Conservation (phyloP, 371 early-diverging fungal species). For the Mortierella sp. region DNA sequence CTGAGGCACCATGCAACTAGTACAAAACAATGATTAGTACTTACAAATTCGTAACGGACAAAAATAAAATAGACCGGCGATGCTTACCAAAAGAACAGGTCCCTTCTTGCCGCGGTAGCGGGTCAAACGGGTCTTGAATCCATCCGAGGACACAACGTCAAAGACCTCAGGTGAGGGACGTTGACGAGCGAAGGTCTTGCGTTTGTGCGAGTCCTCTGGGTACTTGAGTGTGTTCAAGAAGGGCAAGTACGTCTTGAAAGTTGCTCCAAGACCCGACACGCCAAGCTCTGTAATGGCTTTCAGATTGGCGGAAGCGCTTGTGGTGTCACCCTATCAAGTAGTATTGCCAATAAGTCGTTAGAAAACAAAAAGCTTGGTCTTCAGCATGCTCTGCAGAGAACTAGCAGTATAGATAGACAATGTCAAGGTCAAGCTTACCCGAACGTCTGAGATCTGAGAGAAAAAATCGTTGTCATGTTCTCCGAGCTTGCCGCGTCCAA, state of each 20-base stretch:
- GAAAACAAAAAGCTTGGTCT: background rate
- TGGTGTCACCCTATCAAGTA: slow-evolving; percentile 45
- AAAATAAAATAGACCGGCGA: background rate
- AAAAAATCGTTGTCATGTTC: slow-evolving; percentile 47
- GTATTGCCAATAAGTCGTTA: no score
- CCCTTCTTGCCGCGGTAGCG: slow-evolving; percentile 54
- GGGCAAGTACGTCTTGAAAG: slow-evolving; percentile 42
- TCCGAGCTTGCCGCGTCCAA: slow-evolving; percentile 53
- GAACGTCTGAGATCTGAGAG: slow-evolving; percentile 35
- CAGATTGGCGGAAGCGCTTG: slow-evolving; percentile 28
- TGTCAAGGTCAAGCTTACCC: slow-evolving; percentile 17
- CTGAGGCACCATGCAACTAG: slow-evolving; percentile 55
- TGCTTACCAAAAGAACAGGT: slow-evolving; percentile 54
- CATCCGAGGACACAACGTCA: slow-evolving; percentile 39
- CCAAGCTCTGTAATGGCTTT: slow-evolving; percentile 45
- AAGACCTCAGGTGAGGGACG: slow-evolving; percentile 35
- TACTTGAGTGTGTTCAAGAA: slow-evolving; percentile 51
- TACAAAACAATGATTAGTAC: no score
- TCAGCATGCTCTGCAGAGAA: no score
- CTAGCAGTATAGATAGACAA: background rate
- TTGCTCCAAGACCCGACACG: slow-evolving; percentile 20
- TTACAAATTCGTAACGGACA: background rate
- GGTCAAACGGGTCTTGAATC: slow-evolving; percentile 44
- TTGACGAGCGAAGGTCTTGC: slow-evolving; percentile 42
- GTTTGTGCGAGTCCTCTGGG: slow-evolving; percentile 40